Evolutionary conservation across 495 filamentous ascomycete genomes (phyloP), one percentile per base, ranked within the genome.

Genomic region (Neurospora sp.): DNA sequence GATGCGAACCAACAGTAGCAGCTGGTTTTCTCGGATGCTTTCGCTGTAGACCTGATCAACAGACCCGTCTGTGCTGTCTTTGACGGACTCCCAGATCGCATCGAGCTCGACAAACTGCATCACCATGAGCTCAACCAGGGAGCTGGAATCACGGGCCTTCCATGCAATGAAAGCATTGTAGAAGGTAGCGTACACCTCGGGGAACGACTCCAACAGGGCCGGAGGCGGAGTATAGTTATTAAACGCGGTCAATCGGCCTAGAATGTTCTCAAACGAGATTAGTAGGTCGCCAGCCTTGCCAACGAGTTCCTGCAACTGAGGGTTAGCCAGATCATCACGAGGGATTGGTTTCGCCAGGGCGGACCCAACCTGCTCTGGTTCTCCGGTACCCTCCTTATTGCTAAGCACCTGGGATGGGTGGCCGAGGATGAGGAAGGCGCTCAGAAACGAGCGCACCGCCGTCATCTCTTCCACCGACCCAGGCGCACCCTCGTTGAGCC

Each of bases 51-150:
- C 94, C 54, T 91, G 90, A 44, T 94, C 89, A 37, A 97, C 96
- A 31, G 90, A 90, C n/a, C 91, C 92, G 46, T 92, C 91, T 23
- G 88, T 91, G 75, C 95, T 92, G 79, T 96, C 90, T 77, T 98
- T 98, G 78, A 98, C 95, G 10, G 93, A 94, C 79, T 97, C 94
- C 90, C 94, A 97, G 40, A 99, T 99, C 35, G 94, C 89, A 79
- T 99, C 96, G 20, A 99, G 84, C 80, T 97, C 95, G 39, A 97
- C 92, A 80, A 97, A 98, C 79, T 97, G 94, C 66, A 94, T 90
- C 35, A 98, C 86, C 96, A 99, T 98, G 71, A 95, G 93, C 75
- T 96, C 92, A 72, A 98, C 91, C 40, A 99, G 82, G 5, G 93
- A 92, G 66, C 89, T 91, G 1, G 95, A 96, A 80, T 99, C 96